Evolutionary conservation across 768 basidiomycete species (phyloP).

Genomic region (Russula sp.): DNA sequence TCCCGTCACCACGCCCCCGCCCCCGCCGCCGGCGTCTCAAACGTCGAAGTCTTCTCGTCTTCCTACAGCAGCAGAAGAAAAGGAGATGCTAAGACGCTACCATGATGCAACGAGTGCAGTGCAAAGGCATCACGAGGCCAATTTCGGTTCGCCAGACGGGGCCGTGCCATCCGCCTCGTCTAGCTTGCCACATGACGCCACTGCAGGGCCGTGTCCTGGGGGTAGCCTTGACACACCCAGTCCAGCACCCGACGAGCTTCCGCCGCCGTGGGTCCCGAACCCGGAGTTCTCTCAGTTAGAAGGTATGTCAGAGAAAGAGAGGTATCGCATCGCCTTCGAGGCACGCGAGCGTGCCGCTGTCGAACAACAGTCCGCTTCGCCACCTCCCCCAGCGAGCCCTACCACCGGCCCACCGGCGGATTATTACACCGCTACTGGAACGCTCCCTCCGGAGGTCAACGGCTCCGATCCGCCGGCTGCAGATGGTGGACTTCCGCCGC

Average conservation of each 20-base stretch:
- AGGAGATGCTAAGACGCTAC: conserved; percentile 36
- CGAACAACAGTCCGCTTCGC: conserved; percentile 30
- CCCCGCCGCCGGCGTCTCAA: conserved; percentile 27
- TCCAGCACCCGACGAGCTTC: conserved; percentile 23
- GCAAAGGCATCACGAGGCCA: conserved; percentile 27
- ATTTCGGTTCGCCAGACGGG: conserved; percentile 31
- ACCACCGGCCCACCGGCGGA: conserved; percentile 12
- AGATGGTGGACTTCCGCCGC: conserved; percentile 34
- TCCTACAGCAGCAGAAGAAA: conserved; percentile 32
- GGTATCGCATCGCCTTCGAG: conserved; percentile 59
- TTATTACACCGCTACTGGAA: conserved; percentile 23
- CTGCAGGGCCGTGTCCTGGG: background rate
- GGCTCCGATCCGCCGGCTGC: conserved; percentile 42
- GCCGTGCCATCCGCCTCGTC: conserved; percentile 28
- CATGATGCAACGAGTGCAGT: conserved; percentile 37
- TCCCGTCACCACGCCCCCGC: background rate
- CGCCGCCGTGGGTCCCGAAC: conserved; percentile 31
- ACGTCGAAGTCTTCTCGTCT: conserved; percentile 10
- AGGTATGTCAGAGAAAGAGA: conserved; percentile 61
- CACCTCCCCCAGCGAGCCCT: conserved; percentile 8
- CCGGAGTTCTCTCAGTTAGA: conserved; percentile 25
- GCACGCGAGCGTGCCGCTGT: conserved; percentile 59
- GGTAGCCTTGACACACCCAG: background rate
- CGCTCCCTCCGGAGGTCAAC: background rate
- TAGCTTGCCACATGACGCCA: background rate